These are phyloP conservation scores for Entelexis paramagnoliae DNA, from an alignment of 1,139 yeast genomes.

Conservation along the genomic window DNA sequence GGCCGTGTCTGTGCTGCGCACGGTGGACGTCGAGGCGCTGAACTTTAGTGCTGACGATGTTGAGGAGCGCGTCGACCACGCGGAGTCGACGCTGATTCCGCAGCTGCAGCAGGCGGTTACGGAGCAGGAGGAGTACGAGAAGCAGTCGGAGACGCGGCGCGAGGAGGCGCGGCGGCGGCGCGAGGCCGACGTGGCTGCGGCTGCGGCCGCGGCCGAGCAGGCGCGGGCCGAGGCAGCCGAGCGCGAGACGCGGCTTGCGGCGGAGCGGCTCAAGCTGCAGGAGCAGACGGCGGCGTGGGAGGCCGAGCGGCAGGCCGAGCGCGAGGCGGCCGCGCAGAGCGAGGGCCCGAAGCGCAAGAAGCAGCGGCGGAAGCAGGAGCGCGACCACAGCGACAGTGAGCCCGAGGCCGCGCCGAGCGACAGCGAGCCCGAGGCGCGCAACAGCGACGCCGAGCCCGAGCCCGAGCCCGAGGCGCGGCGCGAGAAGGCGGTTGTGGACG, in stretches of 20 bases:
- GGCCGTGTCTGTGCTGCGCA: slow-evolving; percentile 53
- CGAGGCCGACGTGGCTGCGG: slow-evolving; percentile 41
- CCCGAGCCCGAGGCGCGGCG: slow-evolving; percentile 3
- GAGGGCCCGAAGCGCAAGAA: slow-evolving; percentile 24
- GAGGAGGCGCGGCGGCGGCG: slow-evolving; percentile 62
- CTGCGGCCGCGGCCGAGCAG: slow-evolving; percentile 22
- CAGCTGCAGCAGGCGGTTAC: slow-evolving; percentile 60
- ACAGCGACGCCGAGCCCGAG: background rate
- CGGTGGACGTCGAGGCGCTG: slow-evolving; percentile 51
- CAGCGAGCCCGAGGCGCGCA: slow-evolving; percentile 7
- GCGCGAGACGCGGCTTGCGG: slow-evolving; percentile 37
- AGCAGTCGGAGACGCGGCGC: slow-evolving; percentile 48
- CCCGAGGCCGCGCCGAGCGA: slow-evolving; percentile 6
- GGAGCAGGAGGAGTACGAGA: slow-evolving; percentile 63
- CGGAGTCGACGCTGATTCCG: slow-evolving; percentile 60
- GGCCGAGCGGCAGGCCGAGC: slow-evolving; percentile 22
- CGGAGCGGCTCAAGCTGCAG: slow-evolving; percentile 59
- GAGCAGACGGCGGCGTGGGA: slow-evolving; percentile 72
- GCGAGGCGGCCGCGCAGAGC: slow-evolving; percentile 19
- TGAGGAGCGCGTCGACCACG: slow-evolving; percentile 75
- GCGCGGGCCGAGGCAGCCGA: slow-evolving; percentile 26
- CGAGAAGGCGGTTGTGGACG: slow-evolving; percentile 3
- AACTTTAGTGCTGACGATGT: slow-evolving; percentile 67
- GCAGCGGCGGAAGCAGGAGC: slow-evolving; percentile 1
- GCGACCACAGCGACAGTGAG: slow-evolving; percentile 10